Conservation (phyloP, 306 rosid genomes). For the Lithocarpus polystachyus region DNA sequence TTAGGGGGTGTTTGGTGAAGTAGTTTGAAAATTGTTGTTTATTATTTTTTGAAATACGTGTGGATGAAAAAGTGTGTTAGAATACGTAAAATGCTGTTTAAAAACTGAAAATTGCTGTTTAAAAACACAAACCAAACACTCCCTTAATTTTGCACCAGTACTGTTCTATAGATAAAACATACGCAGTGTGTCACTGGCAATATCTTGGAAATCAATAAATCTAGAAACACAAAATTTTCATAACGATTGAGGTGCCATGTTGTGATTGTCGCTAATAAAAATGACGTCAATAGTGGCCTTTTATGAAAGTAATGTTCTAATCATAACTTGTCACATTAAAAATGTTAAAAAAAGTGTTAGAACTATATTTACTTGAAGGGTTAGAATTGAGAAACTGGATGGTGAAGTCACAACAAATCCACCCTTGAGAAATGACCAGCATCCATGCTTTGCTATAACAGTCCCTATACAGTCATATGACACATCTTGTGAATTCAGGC, state of each 20-base stretch:
- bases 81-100: too few species aligned
- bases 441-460: conserved; percentile 64
- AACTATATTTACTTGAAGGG: conserved; percentile 46
- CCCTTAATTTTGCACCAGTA: background rate
- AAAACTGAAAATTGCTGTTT: too few species aligned
- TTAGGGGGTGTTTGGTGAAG: too few species aligned
- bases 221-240: background rate
- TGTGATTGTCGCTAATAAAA: too few species aligned
- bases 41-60: too few species aligned
- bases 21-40: too few species aligned
- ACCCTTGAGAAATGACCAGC: conserved; percentile 97
- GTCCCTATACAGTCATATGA: conserved; percentile 59
- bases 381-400: conserved; percentile 45
- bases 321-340: too few species aligned
- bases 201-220: too few species aligned
- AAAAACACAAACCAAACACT: too few species aligned
- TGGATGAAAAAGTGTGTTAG: too few species aligned
- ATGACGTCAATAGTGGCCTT: too few species aligned
- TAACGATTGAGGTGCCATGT: background rate
- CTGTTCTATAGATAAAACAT: background rate
- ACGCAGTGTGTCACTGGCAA: background rate
- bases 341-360: background rate
- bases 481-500: conserved; percentile 42
- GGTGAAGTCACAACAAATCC: conserved; percentile 57
- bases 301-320: too few species aligned